Conservation (phyloP, 2,329 filamentous ascomycete genomes). For the Neopestalotiopsis clavispora region DNA sequence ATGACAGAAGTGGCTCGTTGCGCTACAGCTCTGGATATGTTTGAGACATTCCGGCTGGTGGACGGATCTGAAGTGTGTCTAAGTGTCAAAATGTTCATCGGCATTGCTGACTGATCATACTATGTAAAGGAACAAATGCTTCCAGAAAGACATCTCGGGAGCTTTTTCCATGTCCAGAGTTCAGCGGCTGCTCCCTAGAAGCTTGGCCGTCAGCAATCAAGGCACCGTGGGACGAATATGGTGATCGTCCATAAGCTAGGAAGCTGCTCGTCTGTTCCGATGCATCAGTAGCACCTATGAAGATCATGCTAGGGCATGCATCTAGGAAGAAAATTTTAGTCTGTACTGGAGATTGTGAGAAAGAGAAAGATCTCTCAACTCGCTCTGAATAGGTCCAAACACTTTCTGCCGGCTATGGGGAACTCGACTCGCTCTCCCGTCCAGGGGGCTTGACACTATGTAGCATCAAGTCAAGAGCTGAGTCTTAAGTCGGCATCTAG, state of each 20-base stretch:
- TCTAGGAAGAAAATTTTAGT: too few relatives aligned
- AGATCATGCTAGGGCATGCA: too few relatives aligned
- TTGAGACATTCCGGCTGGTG: too few relatives aligned
- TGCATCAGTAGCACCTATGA: too few relatives aligned
- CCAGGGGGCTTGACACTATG: neutral
- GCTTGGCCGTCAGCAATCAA: neutral
- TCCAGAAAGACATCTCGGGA: neutral
- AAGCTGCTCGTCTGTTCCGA: neutral
- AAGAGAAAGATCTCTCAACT: too few relatives aligned
- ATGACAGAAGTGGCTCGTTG: too few relatives aligned
- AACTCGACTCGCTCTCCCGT: neutral
- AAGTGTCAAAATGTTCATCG: too few relatives aligned
- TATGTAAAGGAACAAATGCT: neutral
- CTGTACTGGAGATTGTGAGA: too few relatives aligned
- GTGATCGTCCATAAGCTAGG: neutral
- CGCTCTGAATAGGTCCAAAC: neutral
- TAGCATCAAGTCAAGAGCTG: neutral
- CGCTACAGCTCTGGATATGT: too few relatives aligned
- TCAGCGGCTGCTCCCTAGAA: conserved; percentile 2
- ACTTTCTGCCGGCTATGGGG: neutral
- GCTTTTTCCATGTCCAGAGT: neutral
- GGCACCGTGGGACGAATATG: neutral
- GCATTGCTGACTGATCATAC: too few relatives aligned
- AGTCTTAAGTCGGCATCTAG: neutral
- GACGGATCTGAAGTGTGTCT: too few relatives aligned